Base-by-base conservation (phyloP, 2,329 filamentous ascomycete genomes). In the Pseudocercospora fijiensis region DNA sequence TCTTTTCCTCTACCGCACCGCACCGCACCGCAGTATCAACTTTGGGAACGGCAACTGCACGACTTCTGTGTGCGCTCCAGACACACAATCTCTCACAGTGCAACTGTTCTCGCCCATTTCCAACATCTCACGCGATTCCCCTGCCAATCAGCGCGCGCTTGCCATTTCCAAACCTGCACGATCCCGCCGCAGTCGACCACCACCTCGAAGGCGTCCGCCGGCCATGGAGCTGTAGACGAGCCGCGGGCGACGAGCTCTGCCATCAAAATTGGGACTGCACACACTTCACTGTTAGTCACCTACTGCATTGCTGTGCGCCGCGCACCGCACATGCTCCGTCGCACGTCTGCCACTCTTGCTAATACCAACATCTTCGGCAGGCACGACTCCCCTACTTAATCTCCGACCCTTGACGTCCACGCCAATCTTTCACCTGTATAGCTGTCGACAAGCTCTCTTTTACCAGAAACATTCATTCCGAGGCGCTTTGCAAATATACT, bases 171-270 rank as follows among this genome's bases (percentile, higher is more conserved):
- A 49, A 22, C 18, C 51, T 47, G 52, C 51, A 41, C 51, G 59
- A 53, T 49, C 49, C 58, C 30, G 59, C 52, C 51, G 52, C 58
- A 45, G 58, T 49, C 59, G 51, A 61, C 59, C 37, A 58, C 57
- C 56, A 51, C 60, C 55, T 53, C 51, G 26, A 58, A 51, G 10
- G 20, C 22, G 20, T 24, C 49, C 52, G 49, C 52, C 47, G n/a
- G 53, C 57, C 52, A 64, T 64, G 62, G 55, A 57, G 57, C 55
- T 62, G 55, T 62, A 62, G 60, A 49, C 37, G 37, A 22, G 45
- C 55, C 37, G 57, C 57, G 41, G 52, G 51, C 43, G 57, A 56
- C 45, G 57, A 60, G 53, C 57, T 64, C 33, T 58, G 53, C 58
- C 52, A 56, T 28, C 47, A 37, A 26, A 18, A 45, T 53, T 20